Evolutionary conservation across 2,329 filamentous ascomycete genomes (phyloP), one percentile per base, ranked within the genome.

Genomic region (Fusarium neocosmosporiellum): DNA sequence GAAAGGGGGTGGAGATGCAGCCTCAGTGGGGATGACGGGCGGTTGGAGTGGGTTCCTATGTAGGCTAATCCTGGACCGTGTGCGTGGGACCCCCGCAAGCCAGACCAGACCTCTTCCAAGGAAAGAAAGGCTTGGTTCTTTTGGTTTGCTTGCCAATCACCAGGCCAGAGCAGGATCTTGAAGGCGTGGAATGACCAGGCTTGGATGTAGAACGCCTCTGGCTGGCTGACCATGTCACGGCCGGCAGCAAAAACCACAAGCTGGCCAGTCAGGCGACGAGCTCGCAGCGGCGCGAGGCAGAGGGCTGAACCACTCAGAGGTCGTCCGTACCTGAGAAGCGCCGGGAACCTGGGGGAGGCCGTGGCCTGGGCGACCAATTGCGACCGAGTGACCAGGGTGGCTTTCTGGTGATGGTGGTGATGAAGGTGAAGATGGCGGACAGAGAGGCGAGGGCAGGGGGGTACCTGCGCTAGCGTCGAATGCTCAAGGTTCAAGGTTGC

Each of bases 321-420:
- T n/a, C 18, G n/a, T 65, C 57, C 58, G 71, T 69, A 37, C 71
- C 71, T 73, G 71, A 50, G 27, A 33, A 53, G 53, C 46, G 60
- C 36, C n/a, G 53, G 54, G 55, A 67, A 57, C 58, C 31, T 37
- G 62, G 36, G 58, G 22, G 43, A 16, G 29, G 46, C 63, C n/a
- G 59, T 53, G 46, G 55, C 63, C 57, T 22, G 22, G 36, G 48
- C 46, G 61, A 50, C 71, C 70, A 73, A 73, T 73, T 69, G 36
- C 29, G 39, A 48, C 58, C 59, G 33, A 57, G 33, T 29, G 33
- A 24, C 60, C 63, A 59, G 71, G 71, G 64, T 62, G 31, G 24
- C 22, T n/a, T 54, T 71, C 22, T 68, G 70, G 70, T 73, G 70
- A 70, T 53, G 69, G 69, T 72, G 69, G 70, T 73, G 70, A 67